Evolutionary conservation across 179 eudicot species (phyloP), one percentile per base, ranked within the genome.

Genomic region (Heliamphora pulchella): DNA sequence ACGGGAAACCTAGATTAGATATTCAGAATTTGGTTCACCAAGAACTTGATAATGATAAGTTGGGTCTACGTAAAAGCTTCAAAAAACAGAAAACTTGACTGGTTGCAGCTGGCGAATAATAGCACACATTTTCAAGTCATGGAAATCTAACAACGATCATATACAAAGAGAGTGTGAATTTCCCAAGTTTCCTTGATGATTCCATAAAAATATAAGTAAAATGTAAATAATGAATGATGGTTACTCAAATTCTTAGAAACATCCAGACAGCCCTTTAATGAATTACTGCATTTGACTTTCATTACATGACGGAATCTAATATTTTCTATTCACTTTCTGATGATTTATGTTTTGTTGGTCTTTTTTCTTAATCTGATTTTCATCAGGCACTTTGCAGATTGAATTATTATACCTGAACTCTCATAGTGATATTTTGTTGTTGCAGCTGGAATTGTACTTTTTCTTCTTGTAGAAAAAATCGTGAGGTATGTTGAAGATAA

Each of bases 381-480:
- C 31, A 22, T 78, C 50, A 39, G n/a, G 50, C 62, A 51, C 31
- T 78, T 43, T n/a, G 39, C 43, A 66, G 74, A 78, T 66, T 78
- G 31, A 47, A 66, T 39, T 51, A 17, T 41, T 39, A 72, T 64
- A 62, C 69, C 59, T 76, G 67, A 77, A 78, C 10, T 80, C 84
- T 82, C 58, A 64, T 74, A 44, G 11, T 81, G 53, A 64, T 75
- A 44, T 73, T 75, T 85, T 75, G 76, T 64, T 88, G 50, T 87
- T 68, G 86, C 98, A 95, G 98, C 90, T 89, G 98, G 98, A 81
- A 91, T 95, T 85, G 91, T 95, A 77, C 86, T 89, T 75, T 95
- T 95, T 86, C 93, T 95, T 83, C 81, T 89, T 43, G 98, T 93
- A 59, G 97, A 95, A 89, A 93, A 93, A 87, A 62, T 89, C 72